Evolutionary conservation across 2,329 filamentous ascomycete species (phyloP), one percentile per base, ranked within the genome.

Genomic region (Daldinia sp.): DNA sequence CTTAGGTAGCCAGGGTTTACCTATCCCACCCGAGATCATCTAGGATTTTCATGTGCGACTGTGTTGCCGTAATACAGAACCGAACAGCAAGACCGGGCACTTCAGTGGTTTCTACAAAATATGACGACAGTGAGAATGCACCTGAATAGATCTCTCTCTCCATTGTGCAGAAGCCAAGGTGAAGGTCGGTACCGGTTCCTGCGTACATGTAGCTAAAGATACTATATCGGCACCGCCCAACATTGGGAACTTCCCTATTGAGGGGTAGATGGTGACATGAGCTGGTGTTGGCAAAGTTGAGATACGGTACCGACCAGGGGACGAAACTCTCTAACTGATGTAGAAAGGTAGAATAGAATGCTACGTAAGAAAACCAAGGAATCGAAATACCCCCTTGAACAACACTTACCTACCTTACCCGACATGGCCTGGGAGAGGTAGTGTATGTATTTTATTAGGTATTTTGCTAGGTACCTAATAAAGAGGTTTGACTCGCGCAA

Each of bases 211-310:
- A 35, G 7, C 7, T 35, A 35, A 35, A 9, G 33, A 35, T 35
- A 9, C 33, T 35, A 35, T 51, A 39, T 51, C 26, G 15, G 60
- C 60, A 64, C 63, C 54, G 64, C 57, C 60, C 60, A 63, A 63
- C 58, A 57, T 60, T 46, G 60, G 18, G 62, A 59, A 56, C 55
- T 58, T 63, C 56, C 56, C 26, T 23, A 37, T 46, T 68, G 68
- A 68, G 65, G 68, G 68, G 65, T 63, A 71, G 48, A 30, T 66
- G 57, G 63, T 54, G 56, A 57, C 39, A 60, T 48, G 28, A 68
- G 37, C 28, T 61, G 56, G 55, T 23, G 61, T 68, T 57, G 59
- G 65, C 41, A 65, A 37, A 61, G 33, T 65, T 55, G 41, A 62
- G 53, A 55, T 63, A 65, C 55, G 58, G 60, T 20, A 53, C 35